Conservation (phyloP, 768 basidiomycete species). For the Boletus vermiculosoides region DNA sequence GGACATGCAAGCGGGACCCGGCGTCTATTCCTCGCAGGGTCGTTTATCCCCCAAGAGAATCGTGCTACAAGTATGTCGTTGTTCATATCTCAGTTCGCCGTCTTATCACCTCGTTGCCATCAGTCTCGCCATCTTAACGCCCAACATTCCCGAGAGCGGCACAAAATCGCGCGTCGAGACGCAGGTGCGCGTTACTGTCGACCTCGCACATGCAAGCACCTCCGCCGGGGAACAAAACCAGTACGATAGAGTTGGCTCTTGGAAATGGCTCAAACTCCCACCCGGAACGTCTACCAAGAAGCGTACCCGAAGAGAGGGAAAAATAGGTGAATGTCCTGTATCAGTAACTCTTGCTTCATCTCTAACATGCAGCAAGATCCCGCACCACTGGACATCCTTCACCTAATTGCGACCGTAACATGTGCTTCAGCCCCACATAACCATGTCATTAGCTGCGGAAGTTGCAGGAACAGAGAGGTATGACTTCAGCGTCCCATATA, state of each 20-base stretch:
- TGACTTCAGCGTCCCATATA: slow-evolving; percentile 18
- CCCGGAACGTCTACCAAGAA: slow-evolving; percentile 81
- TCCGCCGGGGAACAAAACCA: slow-evolving; percentile 58
- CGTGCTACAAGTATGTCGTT: slow-evolving; percentile 67
- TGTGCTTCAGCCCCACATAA: slow-evolving; percentile 80
- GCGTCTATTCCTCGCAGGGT: slow-evolving; percentile 53
- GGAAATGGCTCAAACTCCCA: slow-evolving; percentile 85
- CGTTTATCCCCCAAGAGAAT: slow-evolving; percentile 70
- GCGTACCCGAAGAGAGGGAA: slow-evolving; percentile 79
- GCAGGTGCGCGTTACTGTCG: slow-evolving; percentile 82
- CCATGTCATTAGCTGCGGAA: slow-evolving; percentile 79
- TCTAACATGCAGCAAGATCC: slow-evolving; percentile 51
- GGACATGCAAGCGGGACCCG: slow-evolving; percentile 55
- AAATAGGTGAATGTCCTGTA: slow-evolving; percentile 55
- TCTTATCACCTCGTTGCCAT: slow-evolving; percentile 16
- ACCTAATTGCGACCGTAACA: slow-evolving; percentile 69
- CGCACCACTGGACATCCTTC: slow-evolving; percentile 63
- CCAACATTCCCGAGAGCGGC: slow-evolving; percentile 77
- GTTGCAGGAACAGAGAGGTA: slow-evolving; percentile 86
- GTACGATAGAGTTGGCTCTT: slow-evolving; percentile 83
- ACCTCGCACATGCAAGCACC: slow-evolving; percentile 65
- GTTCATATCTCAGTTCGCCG: slow-evolving; percentile 3
- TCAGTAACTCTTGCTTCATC: not conserved
- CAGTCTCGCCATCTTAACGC: slow-evolving; percentile 79
- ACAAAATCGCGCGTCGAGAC: slow-evolving; percentile 95